These are phyloP conservation scores for Yamadazyma atlantica DNA, from an alignment of 1,139 yeast species.

Conservation along the genomic window DNA sequence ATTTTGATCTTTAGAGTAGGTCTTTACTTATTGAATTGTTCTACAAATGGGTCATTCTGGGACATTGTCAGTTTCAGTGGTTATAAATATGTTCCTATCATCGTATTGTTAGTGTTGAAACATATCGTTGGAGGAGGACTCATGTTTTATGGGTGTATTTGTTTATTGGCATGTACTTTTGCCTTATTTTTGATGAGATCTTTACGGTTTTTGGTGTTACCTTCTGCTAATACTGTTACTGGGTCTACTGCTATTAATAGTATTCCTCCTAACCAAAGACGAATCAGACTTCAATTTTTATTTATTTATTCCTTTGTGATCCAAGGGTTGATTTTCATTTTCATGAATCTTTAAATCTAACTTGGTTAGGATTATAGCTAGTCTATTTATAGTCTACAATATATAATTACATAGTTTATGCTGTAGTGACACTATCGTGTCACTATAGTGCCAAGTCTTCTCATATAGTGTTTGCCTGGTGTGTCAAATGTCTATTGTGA, in stretches of 20 bases:
- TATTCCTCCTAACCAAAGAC: constrained; percentile 66
- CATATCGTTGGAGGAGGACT: constrained; percentile 35
- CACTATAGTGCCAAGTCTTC: too few relatives aligned
- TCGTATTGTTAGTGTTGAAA: constrained; percentile 53
- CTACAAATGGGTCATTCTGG: constrained; percentile 57
- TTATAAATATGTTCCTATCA: constrained; percentile 85
- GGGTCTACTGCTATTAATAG: constrained; percentile 47
- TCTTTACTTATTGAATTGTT: constrained; percentile 49
- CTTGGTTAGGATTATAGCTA: too few relatives aligned
- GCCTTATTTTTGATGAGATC: constrained; percentile 82
- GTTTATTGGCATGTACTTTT: constrained; percentile 46
- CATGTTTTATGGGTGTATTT: constrained; percentile 39
- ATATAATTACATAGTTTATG: too few relatives aligned
- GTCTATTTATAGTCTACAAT: too few relatives aligned
- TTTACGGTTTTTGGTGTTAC: constrained; percentile 71
- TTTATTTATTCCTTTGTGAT: constrained; percentile 82
- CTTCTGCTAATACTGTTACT: constrained; percentile 43
- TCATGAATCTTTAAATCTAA: constrained; percentile 24
- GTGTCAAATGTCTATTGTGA: too few relatives aligned
- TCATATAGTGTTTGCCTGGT: too few relatives aligned
- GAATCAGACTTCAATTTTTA: constrained; percentile 81
- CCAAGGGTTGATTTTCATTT: constrained; percentile 54
- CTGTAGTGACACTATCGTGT: too few relatives aligned
- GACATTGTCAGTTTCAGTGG: constrained; percentile 91
- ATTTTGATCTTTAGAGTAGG: constrained; percentile 45